phyloP scores from a whole-genome alignment of 257 asterid species.

The Nicotiana attenuata region DNA sequence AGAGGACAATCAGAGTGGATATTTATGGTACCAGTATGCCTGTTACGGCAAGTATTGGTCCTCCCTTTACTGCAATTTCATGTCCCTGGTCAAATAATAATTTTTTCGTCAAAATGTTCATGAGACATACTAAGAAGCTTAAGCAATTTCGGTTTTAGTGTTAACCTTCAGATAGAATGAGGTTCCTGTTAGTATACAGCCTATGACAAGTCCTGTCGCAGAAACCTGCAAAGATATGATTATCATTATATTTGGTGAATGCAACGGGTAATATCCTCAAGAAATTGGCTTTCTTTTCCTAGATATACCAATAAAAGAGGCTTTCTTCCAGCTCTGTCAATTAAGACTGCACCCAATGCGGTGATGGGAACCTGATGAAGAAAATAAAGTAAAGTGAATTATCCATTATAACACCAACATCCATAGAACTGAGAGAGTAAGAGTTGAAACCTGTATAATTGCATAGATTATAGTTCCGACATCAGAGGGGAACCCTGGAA shows the following conservation, averaged over 20 bases:
- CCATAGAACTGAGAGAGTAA: slow-evolving; percentile 6
- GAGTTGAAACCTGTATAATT: slow-evolving; percentile 60
- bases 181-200: slow-evolving; percentile 61
- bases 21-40: slow-evolving; percentile 69
- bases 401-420: not conserved
- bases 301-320: slow-evolving; percentile 74
- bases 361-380: slow-evolving; percentile 61
- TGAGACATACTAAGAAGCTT: not conserved
- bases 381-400: not conserved
- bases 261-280: not conserved
- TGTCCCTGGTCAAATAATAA: slow-evolving; percentile 41
- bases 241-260: not conserved
- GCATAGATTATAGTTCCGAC: slow-evolving; percentile 79
- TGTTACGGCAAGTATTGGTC: slow-evolving; percentile 67
- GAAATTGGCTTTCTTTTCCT: not conserved
- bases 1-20: not conserved
- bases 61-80: slow-evolving; percentile 49
- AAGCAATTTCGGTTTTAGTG: not conserved
- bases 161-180: slow-evolving; percentile 80
- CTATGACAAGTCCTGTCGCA: slow-evolving; percentile 67
- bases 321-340: slow-evolving; percentile 81
- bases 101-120: slow-evolving; percentile 13
- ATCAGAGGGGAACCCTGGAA: slow-evolving; percentile 74
- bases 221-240: slow-evolving; percentile 49
- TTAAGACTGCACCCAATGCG: slow-evolving; percentile 60